Evolutionary conservation across 148 eudicot genomes (phyloP), one percentile per base, ranked within the genome.

Genomic region (Mesembryanthemum crystallinum): DNA sequence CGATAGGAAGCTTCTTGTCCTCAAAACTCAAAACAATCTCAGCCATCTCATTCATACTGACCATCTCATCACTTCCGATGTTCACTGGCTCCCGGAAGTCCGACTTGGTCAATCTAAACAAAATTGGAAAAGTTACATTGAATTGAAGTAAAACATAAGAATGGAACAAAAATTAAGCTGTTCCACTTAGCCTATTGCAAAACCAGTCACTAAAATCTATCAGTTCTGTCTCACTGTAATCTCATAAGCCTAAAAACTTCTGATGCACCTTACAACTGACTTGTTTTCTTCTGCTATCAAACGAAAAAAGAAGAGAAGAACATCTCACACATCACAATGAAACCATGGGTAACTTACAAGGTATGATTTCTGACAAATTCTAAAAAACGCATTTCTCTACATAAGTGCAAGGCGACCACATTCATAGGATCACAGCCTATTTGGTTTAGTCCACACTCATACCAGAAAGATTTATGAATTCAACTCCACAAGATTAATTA

Each of bases 41-140:
- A 58, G 98, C 98, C 98, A 94, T 92, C 84, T 89, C 96, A 59
- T 94, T 94, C 97, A 94, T 94, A 88, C 98, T 92, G 54, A 94
- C 97, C 96, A 92, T 92, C 87, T 94, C 98, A 77, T 94, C 97
- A 73, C 98, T 92, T 81, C 98, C 98, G 47, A 94, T 94, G 57
- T 94, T 91, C 72, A 94, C 95, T 47, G 97, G 97, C 80, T 94
- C 98, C 60, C 87, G 77, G 79, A 94, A 94, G 84, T 94, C 98
- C 0, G 98, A 94, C 72, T 91, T 92, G 21, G 97, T 92, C 85
- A 94, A 83, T 78, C 98, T 92, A 76, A 39, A 74, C n/a, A n/a
- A 75, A 51, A 25, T 23, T 4, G 42, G 29, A 29, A 72, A 24
- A 15, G 27, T 39, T 18, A 14, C 32, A 23, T 47, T 65, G 71